Base-by-base conservation (phyloP, 805 yeast species). In the Ogataea philodendri region DNA sequence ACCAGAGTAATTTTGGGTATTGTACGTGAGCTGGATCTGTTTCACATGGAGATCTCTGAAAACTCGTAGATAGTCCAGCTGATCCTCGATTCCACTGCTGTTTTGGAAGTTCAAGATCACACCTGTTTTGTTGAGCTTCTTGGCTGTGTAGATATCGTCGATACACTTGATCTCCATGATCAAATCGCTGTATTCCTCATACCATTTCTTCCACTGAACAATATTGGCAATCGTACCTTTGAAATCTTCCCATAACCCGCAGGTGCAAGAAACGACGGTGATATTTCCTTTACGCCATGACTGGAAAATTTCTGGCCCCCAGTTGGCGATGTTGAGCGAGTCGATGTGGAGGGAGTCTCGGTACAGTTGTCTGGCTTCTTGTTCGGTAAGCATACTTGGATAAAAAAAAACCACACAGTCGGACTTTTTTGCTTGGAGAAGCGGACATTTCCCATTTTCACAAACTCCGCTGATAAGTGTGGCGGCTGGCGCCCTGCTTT, bases 141-240 rank as follows among this genome's bases (percentile, higher is more conserved):
- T 44, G 13, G 50, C 48, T 15, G 35, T 41, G 35, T 44, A 39
- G 22, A 46, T 44, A 30, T 46, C 48, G 9, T 46, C 48, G 15
- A 41, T 44, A n/a, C 35, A 15, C 5, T 37, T 35, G 25, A 46
- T 37, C 19, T 39, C 44, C 43, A 46, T 46, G 29, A 46, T 46
- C 19, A 46, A 24, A 28, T 46, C 50, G 15, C 41, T 32, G 25
- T 41, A 33, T 23, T 46, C 48, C 25, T 46, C 50, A 19, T 39
- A 46, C 48, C 50, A 46, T 34, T 41, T 46, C 27, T 46, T 46
- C 48, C 48, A 46, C 31, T 46, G 48, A 26, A 46, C 46, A 24
- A 46, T 41, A 5, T 44, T 44, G 11, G 44, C 44, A 20, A 46
- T 41, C 7, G 50, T 44, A 22, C 42, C 50, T 26, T 46, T 36